phyloP scores from a whole-genome alignment of 305 asterid species.

The Andrographis paniculata region DNA sequence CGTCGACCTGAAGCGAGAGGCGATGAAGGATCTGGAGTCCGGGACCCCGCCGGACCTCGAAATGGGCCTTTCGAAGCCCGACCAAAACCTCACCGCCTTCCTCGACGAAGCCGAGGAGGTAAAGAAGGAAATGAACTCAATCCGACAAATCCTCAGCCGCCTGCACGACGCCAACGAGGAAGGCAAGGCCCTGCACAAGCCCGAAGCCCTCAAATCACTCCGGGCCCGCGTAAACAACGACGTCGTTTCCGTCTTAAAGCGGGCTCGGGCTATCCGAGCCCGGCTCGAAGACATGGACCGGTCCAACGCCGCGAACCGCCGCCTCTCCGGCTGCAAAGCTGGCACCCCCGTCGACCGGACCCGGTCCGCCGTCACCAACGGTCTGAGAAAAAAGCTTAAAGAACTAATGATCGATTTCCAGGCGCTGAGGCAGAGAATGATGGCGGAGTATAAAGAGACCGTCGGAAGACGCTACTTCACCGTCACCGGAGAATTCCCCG shows the following conservation, averaged over 20 bases:
- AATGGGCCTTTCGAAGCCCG: too few species aligned
- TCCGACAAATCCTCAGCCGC: slow-evolving; percentile 43
- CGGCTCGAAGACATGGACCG: slow-evolving; percentile 77
- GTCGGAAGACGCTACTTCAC: slow-evolving; percentile 71
- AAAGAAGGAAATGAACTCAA: slow-evolving; percentile 58
- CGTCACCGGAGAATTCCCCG: slow-evolving; percentile 72
- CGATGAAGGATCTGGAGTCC: slow-evolving; percentile 74
- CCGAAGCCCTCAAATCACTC: slow-evolving; percentile 49
- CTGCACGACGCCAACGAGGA: slow-evolving; percentile 46
- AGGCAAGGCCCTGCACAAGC: slow-evolving; percentile 53
- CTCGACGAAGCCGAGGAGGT: slow-evolving; percentile 68
- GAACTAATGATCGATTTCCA: slow-evolving; percentile 92
- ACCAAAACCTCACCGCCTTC: slow-evolving; percentile 54
- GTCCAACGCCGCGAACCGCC: slow-evolving; percentile 43
- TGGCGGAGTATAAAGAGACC: slow-evolving; percentile 78
- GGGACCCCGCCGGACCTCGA: slow-evolving; percentile 30
- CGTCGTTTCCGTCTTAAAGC: slow-evolving; percentile 46
- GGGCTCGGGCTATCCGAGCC: slow-evolving; percentile 45
- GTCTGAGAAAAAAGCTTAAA: slow-evolving; percentile 81
- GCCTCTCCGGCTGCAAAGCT: slow-evolving; percentile 63
- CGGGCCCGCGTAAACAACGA: slow-evolving; percentile 42
- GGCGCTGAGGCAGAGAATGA: slow-evolving; percentile 74
- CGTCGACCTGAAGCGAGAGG: slow-evolving; percentile 71
- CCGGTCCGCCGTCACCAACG: slow-evolving; percentile 75
- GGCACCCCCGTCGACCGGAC: slow-evolving; percentile 72